phyloP scores from a whole-genome alignment of 441 rosid species.

The Omphalea diandra region DNA sequence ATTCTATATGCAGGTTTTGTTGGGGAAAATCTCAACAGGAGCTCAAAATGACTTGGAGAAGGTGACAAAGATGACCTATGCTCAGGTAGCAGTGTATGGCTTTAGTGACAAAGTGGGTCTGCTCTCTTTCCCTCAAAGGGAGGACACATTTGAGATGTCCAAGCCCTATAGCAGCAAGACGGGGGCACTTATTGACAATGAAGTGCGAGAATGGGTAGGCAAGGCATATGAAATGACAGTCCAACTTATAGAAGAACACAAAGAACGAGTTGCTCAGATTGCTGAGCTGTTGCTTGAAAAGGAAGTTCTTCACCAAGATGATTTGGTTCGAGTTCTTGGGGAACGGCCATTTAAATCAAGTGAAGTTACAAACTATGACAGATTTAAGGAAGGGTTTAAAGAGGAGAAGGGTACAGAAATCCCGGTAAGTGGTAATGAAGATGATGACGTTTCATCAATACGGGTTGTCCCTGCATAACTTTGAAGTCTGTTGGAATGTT shows the following conservation, averaged over 20 bases:
- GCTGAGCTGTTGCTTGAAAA: constrained; percentile 64
- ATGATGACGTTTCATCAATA: constrained; percentile 47
- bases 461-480: constrained; percentile 58
- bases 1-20: constrained; percentile 37
- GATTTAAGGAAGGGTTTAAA: constrained; percentile 49
- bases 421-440: constrained; percentile 24
- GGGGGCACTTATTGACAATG: constrained; percentile 52
- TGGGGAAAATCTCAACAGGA: constrained; percentile 66
- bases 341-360: constrained; percentile 53
- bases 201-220: constrained; percentile 62
- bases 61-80: constrained; percentile 66
- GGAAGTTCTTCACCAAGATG: constrained; percentile 71
- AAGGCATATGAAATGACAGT: constrained; percentile 52
- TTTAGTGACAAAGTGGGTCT: constrained; percentile 81
- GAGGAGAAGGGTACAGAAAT: constrained; percentile 31
- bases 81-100: constrained; percentile 69
- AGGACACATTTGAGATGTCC: constrained; percentile 48
- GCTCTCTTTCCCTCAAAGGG: constrained; percentile 62
- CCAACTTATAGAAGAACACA: constrained; percentile 56
- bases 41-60: constrained; percentile 71
- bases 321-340: constrained; percentile 46
- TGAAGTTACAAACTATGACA: constrained; percentile 59
- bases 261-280: constrained; percentile 52
- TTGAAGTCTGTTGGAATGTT: constrained; percentile 12
- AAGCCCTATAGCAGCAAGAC: constrained; percentile 72